Conservation (phyloP, 1,284 basidiomycete species). For the Stereum hirsutum region DNA sequence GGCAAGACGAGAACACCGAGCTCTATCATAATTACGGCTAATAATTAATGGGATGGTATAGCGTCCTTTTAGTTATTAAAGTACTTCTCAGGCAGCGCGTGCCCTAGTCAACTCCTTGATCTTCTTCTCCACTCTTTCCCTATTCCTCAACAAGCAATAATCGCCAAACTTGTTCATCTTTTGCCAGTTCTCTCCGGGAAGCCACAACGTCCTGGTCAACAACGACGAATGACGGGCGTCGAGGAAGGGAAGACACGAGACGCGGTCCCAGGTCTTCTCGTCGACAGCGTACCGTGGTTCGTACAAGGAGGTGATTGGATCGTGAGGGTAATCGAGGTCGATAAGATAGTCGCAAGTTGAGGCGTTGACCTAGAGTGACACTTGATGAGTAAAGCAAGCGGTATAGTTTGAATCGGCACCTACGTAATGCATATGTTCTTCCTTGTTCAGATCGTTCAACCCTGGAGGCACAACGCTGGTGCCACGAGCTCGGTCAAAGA, state of each 20-base stretch:
- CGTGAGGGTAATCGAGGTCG: constrained; percentile 75
- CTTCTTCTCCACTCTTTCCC: constrained; percentile 29
- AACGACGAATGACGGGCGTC: constrained; percentile 68
- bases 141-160: constrained; percentile 60
- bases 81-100: too few species aligned
- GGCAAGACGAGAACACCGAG: too few species aligned
- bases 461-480: constrained; percentile 57
- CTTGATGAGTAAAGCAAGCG: not conserved
- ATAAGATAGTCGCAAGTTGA: constrained; percentile 80
- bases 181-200: constrained; percentile 65
- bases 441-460: constrained; percentile 86
- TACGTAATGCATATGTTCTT: constrained; percentile 78
- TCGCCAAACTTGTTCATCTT: constrained; percentile 57
- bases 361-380: constrained; percentile 48
- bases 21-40: too few species aligned
- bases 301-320: constrained; percentile 39
- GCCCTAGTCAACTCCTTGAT: constrained; percentile 19
- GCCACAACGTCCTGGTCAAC: constrained; percentile 69
- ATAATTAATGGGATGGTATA: too few species aligned
- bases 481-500: constrained; percentile 53
- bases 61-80: too few species aligned
- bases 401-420: constrained; percentile 22
- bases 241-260: constrained; percentile 72
- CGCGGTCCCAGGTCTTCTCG: constrained; percentile 62
- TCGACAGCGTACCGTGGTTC: constrained; percentile 77